Base-by-base conservation (phyloP, 2,329 filamentous ascomycete species). In the Alternaria panax region DNA sequence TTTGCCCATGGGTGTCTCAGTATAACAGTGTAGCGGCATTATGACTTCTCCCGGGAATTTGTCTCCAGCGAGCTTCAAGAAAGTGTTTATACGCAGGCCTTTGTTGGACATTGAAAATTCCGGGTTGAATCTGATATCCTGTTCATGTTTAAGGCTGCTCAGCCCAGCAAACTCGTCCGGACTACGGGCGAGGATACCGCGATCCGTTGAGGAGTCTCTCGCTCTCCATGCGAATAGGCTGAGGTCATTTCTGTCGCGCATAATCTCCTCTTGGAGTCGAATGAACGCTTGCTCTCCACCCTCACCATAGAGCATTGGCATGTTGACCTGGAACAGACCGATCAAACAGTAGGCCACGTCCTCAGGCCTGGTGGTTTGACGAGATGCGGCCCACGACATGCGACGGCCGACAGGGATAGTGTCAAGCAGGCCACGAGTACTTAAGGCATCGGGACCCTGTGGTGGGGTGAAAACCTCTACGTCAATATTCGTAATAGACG, bases 251-350 rank as follows among this genome's bases (percentile, higher is more conserved):
- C 24, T 43, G 41, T 43, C 16, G 16, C 25, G 41, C 3, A 54
- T 60, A 22, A 51, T 47, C 41, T 42, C 32, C 27, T 63, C 47
- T 36, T 64, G 59, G 6, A 70, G 48, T 5, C 64, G 51, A 7
- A 20, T 12, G 34, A 69, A 70, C 4, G 66, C 67, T 28, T 61
- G 54, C 7, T 59, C 24, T 0, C 18, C 27, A 8, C 70, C 70
- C 59, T 71, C 73, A n/a, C 72, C 72, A 45, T 75, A 75, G 1
- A 70, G 48, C 24, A 70, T 53, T 4, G 66, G 60, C 62, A 75
- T 70, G 24, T 63, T 62, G 11, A 75, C 60, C 30, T 64, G 60
- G 41, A 73, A 69, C n/a, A 74, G 53, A 2, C 73, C 73, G 11
- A 75, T 41, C 4, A 75, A 56, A 27, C 60, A 75, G 50, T 75